Evolutionary conservation across 805 yeast genomes (phyloP).

Genomic region (Saturnispora diversa): DNA sequence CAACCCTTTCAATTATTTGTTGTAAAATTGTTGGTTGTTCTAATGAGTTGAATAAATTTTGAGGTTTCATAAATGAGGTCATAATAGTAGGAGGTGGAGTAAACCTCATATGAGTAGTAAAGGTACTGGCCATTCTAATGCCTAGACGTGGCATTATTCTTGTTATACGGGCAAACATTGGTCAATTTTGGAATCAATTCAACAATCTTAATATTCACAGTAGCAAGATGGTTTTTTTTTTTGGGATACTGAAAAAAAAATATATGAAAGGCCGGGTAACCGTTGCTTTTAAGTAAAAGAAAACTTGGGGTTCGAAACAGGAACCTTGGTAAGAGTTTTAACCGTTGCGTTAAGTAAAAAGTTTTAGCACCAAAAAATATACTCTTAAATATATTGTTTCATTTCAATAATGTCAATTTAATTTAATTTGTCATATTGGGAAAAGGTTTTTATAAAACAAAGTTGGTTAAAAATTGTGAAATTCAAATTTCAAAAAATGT

Average conservation of each 20-base stretch:
- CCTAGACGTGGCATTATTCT: slow-evolving; percentile 10
- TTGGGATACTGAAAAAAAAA: too few species aligned
- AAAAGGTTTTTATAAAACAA: too few species aligned
- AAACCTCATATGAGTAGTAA: slow-evolving; percentile 1
- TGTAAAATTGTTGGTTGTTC: slow-evolving; percentile 4
- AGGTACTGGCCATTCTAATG: slow-evolving; percentile 11
- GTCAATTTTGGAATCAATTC: not conserved
- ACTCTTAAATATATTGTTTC: too few species aligned
- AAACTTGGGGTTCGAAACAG: not conserved
- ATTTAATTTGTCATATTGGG: too few species aligned
- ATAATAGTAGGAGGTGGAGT: not conserved
- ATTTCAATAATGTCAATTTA: too few species aligned
- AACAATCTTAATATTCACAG: not conserved
- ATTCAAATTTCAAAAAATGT: too few species aligned
- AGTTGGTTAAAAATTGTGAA: too few species aligned
- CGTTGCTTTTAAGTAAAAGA: not conserved
- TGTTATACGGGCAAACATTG: slow-evolving; percentile 7
- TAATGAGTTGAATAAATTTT: slow-evolving; percentile 3
- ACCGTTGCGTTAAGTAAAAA: too few species aligned
- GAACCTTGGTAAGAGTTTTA: too few species aligned
- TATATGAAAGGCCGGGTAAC: slow-evolving; percentile 6
- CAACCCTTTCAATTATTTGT: slow-evolving; percentile 1
- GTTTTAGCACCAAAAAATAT: not conserved
- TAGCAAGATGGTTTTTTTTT: too few species aligned
- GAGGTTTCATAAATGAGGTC: not conserved